A percentile compares a stretch with the other conserved stretches of the same genome.
Evolutionary conservation across 805 yeast species (phyloP).

Genomic region (Schwanniomyces pseudopolymorphus): DNA sequence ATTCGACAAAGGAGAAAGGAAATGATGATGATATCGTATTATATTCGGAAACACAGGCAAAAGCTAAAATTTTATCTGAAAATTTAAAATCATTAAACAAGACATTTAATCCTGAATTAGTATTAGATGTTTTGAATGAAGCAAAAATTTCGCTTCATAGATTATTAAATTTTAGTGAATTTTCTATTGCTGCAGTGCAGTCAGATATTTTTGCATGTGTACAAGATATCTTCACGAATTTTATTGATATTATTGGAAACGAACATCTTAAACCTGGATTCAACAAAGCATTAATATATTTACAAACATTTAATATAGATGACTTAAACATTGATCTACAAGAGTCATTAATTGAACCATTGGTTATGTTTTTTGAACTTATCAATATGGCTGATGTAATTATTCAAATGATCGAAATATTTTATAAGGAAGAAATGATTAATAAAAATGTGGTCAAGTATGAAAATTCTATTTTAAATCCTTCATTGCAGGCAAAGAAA

Average conservation of each 20-base stretch:
- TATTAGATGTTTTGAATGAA: conserved; percentile 65
- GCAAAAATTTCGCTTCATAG: conserved; percentile 66
- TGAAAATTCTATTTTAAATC: conserved; percentile 74
- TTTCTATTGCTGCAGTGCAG: conserved; percentile 32
- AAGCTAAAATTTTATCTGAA: conserved; percentile 70
- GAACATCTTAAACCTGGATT: conserved; percentile 86
- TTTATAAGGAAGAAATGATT: conserved; percentile 81
- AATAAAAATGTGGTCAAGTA: conserved; percentile 59
- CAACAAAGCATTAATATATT: conserved; percentile 68
- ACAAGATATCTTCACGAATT: conserved; percentile 65
- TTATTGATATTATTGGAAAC: conserved; percentile 61
- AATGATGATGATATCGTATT: conserved; percentile 20
- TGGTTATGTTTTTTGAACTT: conserved; percentile 82
- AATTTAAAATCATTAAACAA: conserved; percentile 75
- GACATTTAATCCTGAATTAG: conserved; percentile 77
- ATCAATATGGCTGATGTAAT: conserved; percentile 92
- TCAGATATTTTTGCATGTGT: conserved; percentile 38
- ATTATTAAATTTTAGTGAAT: conserved; percentile 40
- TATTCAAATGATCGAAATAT: conserved; percentile 87
- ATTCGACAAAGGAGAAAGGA: conserved; percentile 22
- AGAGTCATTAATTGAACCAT: conserved; percentile 65
- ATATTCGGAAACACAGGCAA: conserved; percentile 73
- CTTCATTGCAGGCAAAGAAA: conserved; percentile 76
- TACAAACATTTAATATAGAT: conserved; percentile 70
- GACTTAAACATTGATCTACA: conserved; percentile 13